phyloP scores from a whole-genome alignment of 805 yeast species.

The Sugiyamaella valdiviana region DNA sequence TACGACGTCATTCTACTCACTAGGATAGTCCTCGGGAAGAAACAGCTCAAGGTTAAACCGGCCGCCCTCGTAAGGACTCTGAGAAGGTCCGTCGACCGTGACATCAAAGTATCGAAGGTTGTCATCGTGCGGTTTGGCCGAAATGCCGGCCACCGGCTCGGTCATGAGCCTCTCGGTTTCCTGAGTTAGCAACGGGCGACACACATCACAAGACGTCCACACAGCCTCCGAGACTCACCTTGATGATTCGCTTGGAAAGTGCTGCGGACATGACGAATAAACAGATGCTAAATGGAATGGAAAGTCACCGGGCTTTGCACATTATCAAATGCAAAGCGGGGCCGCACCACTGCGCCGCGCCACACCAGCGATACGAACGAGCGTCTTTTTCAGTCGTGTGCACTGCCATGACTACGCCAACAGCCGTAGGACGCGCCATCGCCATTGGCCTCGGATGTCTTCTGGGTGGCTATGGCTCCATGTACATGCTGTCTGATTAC shows the following conservation, averaged over 20 bases:
- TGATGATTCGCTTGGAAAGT: conserved; percentile 87
- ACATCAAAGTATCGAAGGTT: conserved; percentile 91
- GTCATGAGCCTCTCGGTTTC: conserved; percentile 88
- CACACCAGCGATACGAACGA: conserved; percentile 1
- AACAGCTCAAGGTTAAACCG: conserved; percentile 75
- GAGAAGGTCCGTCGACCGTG: conserved; percentile 82
- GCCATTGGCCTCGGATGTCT: conserved; percentile 26
- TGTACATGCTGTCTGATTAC: conserved; percentile 26
- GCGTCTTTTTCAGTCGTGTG: neutral
- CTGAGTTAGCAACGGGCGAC: conserved; percentile 27
- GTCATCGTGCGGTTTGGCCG: conserved; percentile 90
- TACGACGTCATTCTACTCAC: conserved; percentile 18
- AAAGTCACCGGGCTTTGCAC: too few species aligned
- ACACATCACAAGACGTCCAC: neutral
- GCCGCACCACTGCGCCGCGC: neutral
- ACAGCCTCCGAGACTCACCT: conserved; percentile 40
- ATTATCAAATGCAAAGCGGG: too few species aligned
- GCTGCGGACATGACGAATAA: conserved; percentile 26
- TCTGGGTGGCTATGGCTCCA: conserved; percentile 23
- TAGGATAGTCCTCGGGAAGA: conserved; percentile 94
- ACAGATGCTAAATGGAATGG: too few species aligned
- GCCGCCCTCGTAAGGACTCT: conserved; percentile 83
- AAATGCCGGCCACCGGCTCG: conserved; percentile 95
- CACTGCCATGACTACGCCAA: conserved; percentile 18
- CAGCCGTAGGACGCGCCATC: conserved; percentile 25